These are phyloP conservation scores for Sporobolomyces phaffii DNA, from an alignment of 768 basidiomycete genomes.

Conservation along the genomic window DNA sequence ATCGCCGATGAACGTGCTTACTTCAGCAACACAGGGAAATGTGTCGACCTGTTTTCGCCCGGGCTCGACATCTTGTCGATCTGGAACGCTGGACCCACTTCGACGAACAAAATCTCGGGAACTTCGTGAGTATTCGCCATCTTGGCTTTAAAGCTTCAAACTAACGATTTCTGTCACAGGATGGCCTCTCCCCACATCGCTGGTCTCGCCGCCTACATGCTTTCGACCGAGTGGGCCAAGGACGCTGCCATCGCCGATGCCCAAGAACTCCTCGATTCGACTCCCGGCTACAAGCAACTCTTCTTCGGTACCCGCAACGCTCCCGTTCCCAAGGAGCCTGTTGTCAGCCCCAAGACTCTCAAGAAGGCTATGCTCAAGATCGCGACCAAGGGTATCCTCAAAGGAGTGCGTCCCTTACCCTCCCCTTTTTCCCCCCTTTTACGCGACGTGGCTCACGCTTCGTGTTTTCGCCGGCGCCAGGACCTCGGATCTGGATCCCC, in stretches of 20 bases:
- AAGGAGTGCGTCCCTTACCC: constrained; percentile 45
- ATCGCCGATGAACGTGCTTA: constrained; percentile 50
- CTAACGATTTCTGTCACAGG: neutral
- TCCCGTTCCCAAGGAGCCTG: constrained; percentile 47
- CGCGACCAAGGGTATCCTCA: constrained; percentile 55
- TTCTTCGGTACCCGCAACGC: constrained; percentile 40
- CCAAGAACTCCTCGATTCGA: constrained; percentile 49
- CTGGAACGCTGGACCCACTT: constrained; percentile 60
- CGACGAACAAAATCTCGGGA: constrained; percentile 74
- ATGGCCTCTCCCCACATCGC: constrained; percentile 89
- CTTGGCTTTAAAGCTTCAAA: neutral
- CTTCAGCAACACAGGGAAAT: constrained; percentile 75
- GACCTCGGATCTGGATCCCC: constrained; percentile 53
- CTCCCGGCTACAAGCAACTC: constrained; percentile 46
- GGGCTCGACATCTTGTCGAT: constrained; percentile 80
- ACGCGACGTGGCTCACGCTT: neutral
- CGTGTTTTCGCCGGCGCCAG: neutral
- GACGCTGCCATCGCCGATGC: constrained; percentile 41
- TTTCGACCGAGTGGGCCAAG: constrained; percentile 53
- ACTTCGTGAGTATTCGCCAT: constrained; percentile 53
- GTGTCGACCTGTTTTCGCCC: constrained; percentile 85
- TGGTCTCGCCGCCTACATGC: constrained; percentile 82
- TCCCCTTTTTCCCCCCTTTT: neutral
- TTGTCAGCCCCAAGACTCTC: constrained; percentile 60
- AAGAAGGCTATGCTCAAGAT: constrained; percentile 68